These are phyloP conservation scores for Inga leiocalycina DNA, from an alignment of 306 rosid species.

Conservation along the genomic window DNA sequence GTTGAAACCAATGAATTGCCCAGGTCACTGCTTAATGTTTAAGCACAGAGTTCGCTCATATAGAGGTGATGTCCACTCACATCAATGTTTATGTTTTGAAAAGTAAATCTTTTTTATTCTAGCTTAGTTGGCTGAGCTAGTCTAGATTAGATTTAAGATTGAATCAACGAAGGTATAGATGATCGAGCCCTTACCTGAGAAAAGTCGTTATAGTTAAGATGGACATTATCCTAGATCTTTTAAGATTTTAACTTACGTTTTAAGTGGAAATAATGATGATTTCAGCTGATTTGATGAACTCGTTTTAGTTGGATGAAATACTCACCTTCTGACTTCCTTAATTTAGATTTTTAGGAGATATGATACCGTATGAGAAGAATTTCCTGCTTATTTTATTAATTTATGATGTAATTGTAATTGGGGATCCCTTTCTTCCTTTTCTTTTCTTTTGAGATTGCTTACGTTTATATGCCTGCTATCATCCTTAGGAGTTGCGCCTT, in stretches of 20 bases:
- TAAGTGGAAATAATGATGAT: not conserved
- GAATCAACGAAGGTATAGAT: not conserved
- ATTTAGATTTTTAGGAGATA: not conserved
- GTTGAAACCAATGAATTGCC: constrained; percentile 98
- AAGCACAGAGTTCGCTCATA: constrained; percentile 95
- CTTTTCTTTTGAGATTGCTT: not conserved
- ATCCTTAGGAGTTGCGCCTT: not conserved
- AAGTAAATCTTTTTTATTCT: constrained; percentile 1
- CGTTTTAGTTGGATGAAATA: not conserved
- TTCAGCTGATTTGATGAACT: not conserved
- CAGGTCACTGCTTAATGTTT: constrained; percentile 97
- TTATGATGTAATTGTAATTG: not conserved
- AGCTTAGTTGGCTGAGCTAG: constrained; percentile 26
- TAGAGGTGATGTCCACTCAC: constrained; percentile 57
- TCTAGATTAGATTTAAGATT: constrained; percentile 17
- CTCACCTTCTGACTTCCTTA: not conserved
- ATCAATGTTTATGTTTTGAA: constrained; percentile 17
- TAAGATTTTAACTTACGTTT: not conserved
- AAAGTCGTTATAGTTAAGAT: not conserved
- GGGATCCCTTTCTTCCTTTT: not conserved
- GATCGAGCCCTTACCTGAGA: not conserved
- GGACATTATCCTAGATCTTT: not conserved
- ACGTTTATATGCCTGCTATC: not conserved
- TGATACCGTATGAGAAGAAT: not conserved
- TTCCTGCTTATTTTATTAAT: not conserved